phyloP scores from a whole-genome alignment of 805 yeast species.

The Candida sphagnicola region DNA sequence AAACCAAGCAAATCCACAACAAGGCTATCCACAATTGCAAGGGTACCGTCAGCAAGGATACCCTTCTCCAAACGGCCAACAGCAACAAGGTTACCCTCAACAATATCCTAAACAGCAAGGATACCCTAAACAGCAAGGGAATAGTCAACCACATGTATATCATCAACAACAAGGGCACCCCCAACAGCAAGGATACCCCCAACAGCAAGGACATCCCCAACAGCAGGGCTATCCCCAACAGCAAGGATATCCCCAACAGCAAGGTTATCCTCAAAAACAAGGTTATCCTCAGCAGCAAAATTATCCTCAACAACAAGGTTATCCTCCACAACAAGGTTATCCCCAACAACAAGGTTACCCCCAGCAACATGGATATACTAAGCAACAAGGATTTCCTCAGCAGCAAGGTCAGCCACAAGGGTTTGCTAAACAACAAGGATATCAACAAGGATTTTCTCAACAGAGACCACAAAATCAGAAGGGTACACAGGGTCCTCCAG shows the following conservation, averaged over 20 bases:
- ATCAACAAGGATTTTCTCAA: conserved; percentile 14
- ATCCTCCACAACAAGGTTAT: conserved; percentile 9
- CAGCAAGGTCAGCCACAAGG: conserved; percentile 10
- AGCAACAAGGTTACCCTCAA: background rate
- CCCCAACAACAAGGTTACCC: conserved; percentile 13
- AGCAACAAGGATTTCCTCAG: conserved; percentile 7
- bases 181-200: conserved; percentile 3
- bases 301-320: conserved; percentile 5
- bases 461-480: conserved; percentile 14
- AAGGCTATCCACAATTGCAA: background rate
- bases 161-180: background rate
- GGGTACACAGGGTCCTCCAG: conserved; percentile 7
- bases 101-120: background rate
- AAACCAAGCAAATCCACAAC: too few species aligned
- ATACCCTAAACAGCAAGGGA: background rate
- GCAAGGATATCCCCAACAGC: conserved; percentile 10
- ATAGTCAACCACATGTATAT: background rate
- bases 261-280: background rate
- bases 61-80: conserved; percentile 7
- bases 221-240: conserved; percentile 4
- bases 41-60: too few species aligned
- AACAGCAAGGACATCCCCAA: conserved; percentile 10
- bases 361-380: conserved; percentile 9
- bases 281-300: conserved; percentile 9
- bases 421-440: conserved; percentile 8